Base-by-base conservation (phyloP, 306 rosid genomes). In the Glycine tomentella region DNA sequence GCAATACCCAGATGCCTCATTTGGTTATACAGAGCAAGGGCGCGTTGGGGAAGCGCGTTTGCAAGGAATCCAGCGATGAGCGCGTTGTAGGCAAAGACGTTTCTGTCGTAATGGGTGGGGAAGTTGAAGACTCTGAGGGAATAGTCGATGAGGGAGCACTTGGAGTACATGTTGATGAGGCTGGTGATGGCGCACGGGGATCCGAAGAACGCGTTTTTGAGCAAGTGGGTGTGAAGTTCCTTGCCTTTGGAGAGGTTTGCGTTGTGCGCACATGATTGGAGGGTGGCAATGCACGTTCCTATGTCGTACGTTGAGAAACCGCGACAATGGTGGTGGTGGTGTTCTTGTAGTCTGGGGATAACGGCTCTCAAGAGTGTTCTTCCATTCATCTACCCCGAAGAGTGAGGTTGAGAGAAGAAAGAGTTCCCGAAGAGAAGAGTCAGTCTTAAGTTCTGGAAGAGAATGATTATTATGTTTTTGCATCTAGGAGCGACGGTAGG, bases 161-260 rank as follows among this genome's bases (percentile, higher is more conserved):
- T 93, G 83, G 97, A 85, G 83, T 92, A 94, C 97, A 91, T 90
- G 85, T 87, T 94, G 83, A 94, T 89, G 56, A 92, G 92, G 87
- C 96, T 90, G 4, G 97, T 94, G 79, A 90, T 31, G 69, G 91
- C 83, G 2, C 69, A 82, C 2, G 95, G 93, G 59, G 89, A 91
- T 59, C 61, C 42, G 75, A 85, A 87, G 78, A 87, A 89, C 8
- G 89, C 90, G 84, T 79, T 87, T 73, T 81, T 87, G 77, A 95
- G 76, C 72, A 92, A 72, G 66, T 63, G 75, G 38, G 89, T 59
- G 72, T 92, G 95, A 25, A 91, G 9, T 76, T 90, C 77, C 62
- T 82, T 92, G 68, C 98, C 97, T 65, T 69, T 85, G 61, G 55
- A 38, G 66, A 90, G 89, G 81, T 69, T 84, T 72, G 81, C 56